Evolutionary conservation across 305 asterid species (phyloP).

Genomic region (Fraxinus platypoda): DNA sequence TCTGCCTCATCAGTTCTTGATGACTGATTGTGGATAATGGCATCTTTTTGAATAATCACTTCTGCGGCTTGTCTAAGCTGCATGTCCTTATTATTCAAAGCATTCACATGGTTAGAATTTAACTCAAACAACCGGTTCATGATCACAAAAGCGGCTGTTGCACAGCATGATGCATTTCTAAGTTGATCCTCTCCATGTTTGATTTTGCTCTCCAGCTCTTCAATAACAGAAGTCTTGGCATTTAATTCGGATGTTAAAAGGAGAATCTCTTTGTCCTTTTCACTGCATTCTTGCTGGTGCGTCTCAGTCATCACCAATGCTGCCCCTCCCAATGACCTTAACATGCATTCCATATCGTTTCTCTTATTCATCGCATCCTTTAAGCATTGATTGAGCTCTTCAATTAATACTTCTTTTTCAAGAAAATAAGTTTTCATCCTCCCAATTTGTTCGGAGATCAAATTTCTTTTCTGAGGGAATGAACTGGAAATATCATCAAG

Average conservation of each 20-base stretch:
- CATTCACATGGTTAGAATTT: slow-evolving; percentile 47
- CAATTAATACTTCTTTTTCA: slow-evolving; percentile 65
- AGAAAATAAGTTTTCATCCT: slow-evolving; percentile 53
- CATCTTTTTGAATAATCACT: slow-evolving; percentile 38
- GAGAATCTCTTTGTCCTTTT: slow-evolving; percentile 63
- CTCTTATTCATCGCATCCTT: slow-evolving; percentile 64
- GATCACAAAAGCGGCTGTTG: slow-evolving; percentile 72
- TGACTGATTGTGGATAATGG: slow-evolving; percentile 43
- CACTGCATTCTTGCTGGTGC: slow-evolving; percentile 75
- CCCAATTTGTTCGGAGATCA: slow-evolving; percentile 66
- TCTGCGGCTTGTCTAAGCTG: slow-evolving; percentile 47
- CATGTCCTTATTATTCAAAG: slow-evolving; percentile 41
- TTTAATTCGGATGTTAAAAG: slow-evolving; percentile 51
- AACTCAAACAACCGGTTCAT: slow-evolving; percentile 73
- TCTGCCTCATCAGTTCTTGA: slow-evolving; percentile 41
- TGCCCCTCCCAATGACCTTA: slow-evolving; percentile 96
- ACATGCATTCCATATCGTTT: slow-evolving; percentile 82
- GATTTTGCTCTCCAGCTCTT: slow-evolving; percentile 50
- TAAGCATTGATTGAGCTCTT: slow-evolving; percentile 69
- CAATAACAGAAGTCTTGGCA: slow-evolving; percentile 39
- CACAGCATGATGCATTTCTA: slow-evolving; percentile 61
- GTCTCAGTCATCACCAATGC: slow-evolving; percentile 78
- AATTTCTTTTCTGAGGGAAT: slow-evolving; percentile 45
- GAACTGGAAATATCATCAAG: slow-evolving; percentile 55
- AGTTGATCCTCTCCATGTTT: slow-evolving; percentile 57